Evolutionary conservation across 176 grass and related monocot species (phyloP), one percentile per base, ranked within the genome.

Genomic region (Oryza coarctata): DNA sequence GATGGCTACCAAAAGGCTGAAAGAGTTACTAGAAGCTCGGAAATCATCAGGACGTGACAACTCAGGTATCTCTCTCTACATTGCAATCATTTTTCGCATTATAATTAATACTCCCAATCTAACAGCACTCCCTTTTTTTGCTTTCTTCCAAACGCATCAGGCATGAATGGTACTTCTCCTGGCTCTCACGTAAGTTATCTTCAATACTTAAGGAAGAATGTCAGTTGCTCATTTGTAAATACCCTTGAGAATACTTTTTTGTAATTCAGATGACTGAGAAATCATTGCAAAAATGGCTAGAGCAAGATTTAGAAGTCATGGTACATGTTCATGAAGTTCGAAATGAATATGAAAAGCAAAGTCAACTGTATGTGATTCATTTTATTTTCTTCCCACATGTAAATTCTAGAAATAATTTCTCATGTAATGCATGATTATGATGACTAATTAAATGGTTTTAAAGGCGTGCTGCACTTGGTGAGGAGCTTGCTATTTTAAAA

Each of bases 291-390:
- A 90, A 84, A 75, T 99, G 96, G 96, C 78, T 99, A 61, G 93
- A 99, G 84, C 93, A 99, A 72, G 97, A 99, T 77, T 89, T 99
- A 88, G 96, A 99, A 90, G 91, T 99, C 41, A 93, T 99, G 90
- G 83, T 96, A 22, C 93, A 95, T 90, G 90, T 99, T 31, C 91
- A 99, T 74, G 97, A 99, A 95, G 97, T 99, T 33, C 87, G 93
- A 43, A 91, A 91, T 35, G 97, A 94, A 92, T 99, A 99, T 39
- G 93, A 96, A 76, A 99, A 99, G 70, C 97, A 99, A 91, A 95
- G 89, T 73, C 89, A 99, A 94, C 55, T 96, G 97, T 99, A 88
- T 60, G 89, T 87, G 40, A 30, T 75, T 85, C 18, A 14, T 60
- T 60, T 25, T 77, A 38, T 87, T 87, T 18, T 80, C 3, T 75